phyloP scores from a whole-genome alignment of 495 filamentous ascomycete genomes.

The Penicillium roqueforti region DNA sequence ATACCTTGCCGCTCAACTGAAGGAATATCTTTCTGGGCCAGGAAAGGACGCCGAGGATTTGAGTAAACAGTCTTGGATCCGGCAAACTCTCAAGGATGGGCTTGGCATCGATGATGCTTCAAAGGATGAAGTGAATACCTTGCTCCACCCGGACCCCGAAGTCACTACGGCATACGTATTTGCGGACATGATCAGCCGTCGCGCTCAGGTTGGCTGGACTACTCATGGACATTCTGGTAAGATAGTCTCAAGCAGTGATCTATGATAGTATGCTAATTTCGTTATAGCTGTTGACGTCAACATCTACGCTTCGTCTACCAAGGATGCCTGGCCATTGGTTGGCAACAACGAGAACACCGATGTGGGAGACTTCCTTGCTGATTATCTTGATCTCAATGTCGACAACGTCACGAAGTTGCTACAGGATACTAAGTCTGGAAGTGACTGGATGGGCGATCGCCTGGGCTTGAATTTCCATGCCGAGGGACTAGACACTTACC shows the following conservation, averaged over 20 bases:
- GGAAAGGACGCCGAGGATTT: constrained; percentile 20
- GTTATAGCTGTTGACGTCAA: constrained; percentile 74
- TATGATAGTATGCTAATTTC: constrained; percentile 16
- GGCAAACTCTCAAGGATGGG: constrained; percentile 55
- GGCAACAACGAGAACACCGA: constrained; percentile 97
- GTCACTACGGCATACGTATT: constrained; percentile 55
- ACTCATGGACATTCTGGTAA: constrained; percentile 80
- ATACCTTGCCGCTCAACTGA: constrained; percentile 57
- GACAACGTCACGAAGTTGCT: constrained; percentile 70
- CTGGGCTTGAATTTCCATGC: constrained; percentile 34
- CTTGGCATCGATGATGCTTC: constrained; percentile 74
- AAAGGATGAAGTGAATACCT: constrained; percentile 61
- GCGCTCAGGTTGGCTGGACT: constrained; percentile 88
- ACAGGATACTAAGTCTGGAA: constrained; percentile 45
- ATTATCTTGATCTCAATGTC: constrained; percentile 78
- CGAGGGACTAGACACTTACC: constrained; percentile 45
- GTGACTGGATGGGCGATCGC: constrained; percentile 44
- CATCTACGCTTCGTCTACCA: constrained; percentile 65
- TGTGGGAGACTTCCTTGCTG: constrained; percentile 71
- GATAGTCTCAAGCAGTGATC: background rate
- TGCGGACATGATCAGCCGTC: constrained; percentile 76
- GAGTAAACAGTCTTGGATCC: constrained; percentile 50
- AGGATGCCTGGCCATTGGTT: constrained; percentile 47
- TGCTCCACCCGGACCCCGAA: constrained; percentile 52
- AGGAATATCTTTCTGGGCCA: constrained; percentile 44